Evolutionary conservation across 2,329 filamentous ascomycete genomes (phyloP).

Genomic region (Trichoderma semiorbis): DNA sequence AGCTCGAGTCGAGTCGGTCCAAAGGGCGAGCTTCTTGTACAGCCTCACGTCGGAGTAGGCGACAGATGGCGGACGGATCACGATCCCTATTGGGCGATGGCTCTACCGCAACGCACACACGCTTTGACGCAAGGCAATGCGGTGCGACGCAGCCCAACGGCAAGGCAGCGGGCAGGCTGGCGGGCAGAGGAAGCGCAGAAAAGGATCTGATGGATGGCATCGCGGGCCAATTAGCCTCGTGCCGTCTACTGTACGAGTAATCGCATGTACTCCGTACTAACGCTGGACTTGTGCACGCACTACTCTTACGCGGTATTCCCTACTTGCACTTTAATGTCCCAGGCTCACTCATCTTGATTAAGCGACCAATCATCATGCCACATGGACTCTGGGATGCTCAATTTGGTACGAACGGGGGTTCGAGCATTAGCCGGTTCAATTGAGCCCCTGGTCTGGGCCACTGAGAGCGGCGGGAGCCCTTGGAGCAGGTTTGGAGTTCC

Average conservation of each 20-base stretch:
- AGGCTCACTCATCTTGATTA: conserved; percentile 3
- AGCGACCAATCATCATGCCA: conserved; percentile 12
- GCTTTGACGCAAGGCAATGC: neutral
- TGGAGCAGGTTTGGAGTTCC: conserved; percentile 3
- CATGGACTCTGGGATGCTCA: conserved; percentile 15
- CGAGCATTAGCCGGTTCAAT: conserved; percentile 12
- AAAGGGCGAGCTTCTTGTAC: too few species aligned
- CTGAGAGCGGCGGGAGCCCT: conserved; percentile 3
- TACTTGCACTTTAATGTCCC: conserved; percentile 5
- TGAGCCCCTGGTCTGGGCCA: conserved; percentile 6
- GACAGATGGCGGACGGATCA: neutral
- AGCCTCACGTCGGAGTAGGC: conserved; percentile 6
- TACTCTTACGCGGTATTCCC: neutral
- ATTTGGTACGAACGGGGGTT: conserved; percentile 14
- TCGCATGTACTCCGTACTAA: neutral
- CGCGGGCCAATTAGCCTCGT: neutral
- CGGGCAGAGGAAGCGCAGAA: neutral
- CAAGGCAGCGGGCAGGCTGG: neutral
- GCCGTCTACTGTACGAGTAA: too few species aligned
- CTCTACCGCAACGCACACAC: neutral
- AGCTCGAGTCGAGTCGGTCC: neutral
- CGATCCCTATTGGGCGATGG: neutral
- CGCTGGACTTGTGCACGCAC: conserved; percentile 1
- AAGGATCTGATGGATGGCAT: neutral
- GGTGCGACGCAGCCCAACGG: neutral